Evolutionary conservation across 148 eudicot genomes (phyloP).

Genomic region (Nepenthes mirabilis): DNA sequence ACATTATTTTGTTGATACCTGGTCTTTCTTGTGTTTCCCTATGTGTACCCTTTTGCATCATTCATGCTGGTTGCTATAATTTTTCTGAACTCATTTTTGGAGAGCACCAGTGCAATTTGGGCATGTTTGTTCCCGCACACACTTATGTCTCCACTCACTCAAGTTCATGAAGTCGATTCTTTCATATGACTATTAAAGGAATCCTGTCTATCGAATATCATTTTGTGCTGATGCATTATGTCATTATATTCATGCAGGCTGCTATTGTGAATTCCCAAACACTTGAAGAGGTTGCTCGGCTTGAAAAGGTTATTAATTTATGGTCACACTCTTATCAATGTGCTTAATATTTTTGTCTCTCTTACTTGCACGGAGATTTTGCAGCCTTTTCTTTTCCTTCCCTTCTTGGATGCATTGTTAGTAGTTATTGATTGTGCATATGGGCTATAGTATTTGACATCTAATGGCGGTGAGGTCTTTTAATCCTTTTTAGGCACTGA

Average conservation of each 20-base stretch:
- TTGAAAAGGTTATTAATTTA: constrained; percentile 63
- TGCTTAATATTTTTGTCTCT: neutral
- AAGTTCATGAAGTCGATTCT: too few species aligned
- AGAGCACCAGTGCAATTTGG: too few species aligned
- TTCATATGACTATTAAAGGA: too few species aligned
- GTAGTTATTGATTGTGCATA: neutral
- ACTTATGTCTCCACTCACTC: too few species aligned
- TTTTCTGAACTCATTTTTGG: too few species aligned
- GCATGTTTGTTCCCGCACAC: too few species aligned
- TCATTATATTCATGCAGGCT: constrained; percentile 43
- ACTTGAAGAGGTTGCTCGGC: constrained; percentile 98
- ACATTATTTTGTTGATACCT: too few species aligned
- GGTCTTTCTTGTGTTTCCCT: too few species aligned
- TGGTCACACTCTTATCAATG: neutral
- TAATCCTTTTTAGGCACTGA: constrained; percentile 36
- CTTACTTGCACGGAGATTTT: neutral
- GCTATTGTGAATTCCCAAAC: constrained; percentile 97
- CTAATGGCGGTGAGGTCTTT: neutral
- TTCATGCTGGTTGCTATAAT: too few species aligned
- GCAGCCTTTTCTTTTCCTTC: neutral
- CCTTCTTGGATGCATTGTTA: neutral
- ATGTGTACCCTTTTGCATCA: too few species aligned
- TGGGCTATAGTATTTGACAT: neutral
- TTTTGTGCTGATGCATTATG: neutral
- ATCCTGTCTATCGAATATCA: too few species aligned